Base-by-base conservation (phyloP, 345 rosid species). In the Brassica cretica region DNA sequence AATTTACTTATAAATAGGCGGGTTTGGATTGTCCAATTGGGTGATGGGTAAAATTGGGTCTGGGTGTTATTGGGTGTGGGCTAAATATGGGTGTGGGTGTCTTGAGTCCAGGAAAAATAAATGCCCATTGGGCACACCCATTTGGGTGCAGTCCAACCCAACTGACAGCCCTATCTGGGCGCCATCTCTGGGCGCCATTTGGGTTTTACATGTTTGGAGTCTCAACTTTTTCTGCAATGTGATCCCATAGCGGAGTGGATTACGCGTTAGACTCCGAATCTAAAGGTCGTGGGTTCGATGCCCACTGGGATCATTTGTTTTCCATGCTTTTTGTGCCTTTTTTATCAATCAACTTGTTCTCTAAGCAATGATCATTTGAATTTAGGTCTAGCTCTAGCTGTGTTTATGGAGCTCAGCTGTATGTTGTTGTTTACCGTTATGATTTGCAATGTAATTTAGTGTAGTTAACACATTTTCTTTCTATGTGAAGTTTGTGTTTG, bases 241-340 rank as follows among this genome's bases (percentile, higher is more conserved):
- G 92, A 82, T 89, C 97, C 97, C 98, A 90, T 94, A 92, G 97
- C 90, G 93, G 93, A 92, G 97, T 92, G 93, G 97, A 94, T 90
- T 89, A 89, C 60, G 60, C 60, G 90, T 92, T 92, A 92, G 97
- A 92, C 91, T 92, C 98, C 97, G 97, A 61, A 94, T 92, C 97
- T 89, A 88, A 88, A 92, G 97, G 97, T 90, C 95, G 97, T 89
- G 97, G 97, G 97, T 94, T 94, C 91, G 92, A 94, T 69, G 84
- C 97, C 95, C 98, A 92, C 97, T 92, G 98, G 87, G 97, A 90
- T 94, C 97, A 77, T 67, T 49, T 11, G 14, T 41, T 71, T 78
- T 55, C 5, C 14, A 18, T 35, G 7, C 8, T 19, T 64, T 27
- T 15, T 49, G 16, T 16, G 32, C 35, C 24, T n/a, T 2, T 14